These are phyloP conservation scores for Dendrobium chrysotoxum DNA, from an alignment of 106 monocot genomes.

Conservation along the genomic window DNA sequence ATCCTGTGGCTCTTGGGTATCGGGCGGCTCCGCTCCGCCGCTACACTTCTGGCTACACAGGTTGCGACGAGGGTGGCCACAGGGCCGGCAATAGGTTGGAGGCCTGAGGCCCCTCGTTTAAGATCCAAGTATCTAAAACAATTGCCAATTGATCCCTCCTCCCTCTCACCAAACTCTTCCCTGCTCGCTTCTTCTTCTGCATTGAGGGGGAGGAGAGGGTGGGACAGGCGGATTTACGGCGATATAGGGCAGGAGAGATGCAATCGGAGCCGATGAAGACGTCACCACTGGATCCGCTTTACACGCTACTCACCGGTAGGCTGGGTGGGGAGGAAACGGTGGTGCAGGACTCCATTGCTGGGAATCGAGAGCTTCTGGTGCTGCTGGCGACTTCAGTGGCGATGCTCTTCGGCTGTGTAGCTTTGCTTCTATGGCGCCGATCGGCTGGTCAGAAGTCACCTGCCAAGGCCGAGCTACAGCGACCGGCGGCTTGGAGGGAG, in stretches of 20 bases:
- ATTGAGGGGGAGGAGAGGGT: background rate
- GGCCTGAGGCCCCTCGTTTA: background rate
- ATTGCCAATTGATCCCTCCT: background rate
- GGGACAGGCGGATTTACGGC: background rate
- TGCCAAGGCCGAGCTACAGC: conserved; percentile 20
- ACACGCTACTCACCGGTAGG: conserved; percentile 26
- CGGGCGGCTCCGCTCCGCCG: background rate
- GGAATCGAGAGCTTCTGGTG: conserved; percentile 31
- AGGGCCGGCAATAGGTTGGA: background rate
- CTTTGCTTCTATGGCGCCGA: conserved; percentile 33
- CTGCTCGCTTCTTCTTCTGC: background rate
- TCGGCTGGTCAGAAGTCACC: conserved; percentile 9
- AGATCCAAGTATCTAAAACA: background rate
- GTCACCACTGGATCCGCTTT: conserved; percentile 48
- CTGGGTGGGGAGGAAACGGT: conserved; percentile 7
- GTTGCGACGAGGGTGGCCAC: background rate
- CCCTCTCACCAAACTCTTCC: conserved; percentile 9
- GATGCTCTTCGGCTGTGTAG: conserved; percentile 31
- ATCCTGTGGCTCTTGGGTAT: background rate
- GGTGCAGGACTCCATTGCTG: conserved; percentile 7
- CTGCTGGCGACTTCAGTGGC: conserved; percentile 32
- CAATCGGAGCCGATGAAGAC: conserved; percentile 30
- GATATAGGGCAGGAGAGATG: conserved; percentile 5
- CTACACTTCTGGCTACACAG: background rate
- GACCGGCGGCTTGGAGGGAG: conserved; percentile 14